Evolutionary conservation across 2,329 filamentous ascomycete genomes (phyloP).

Genomic region (Aureobasidium sp.): DNA sequence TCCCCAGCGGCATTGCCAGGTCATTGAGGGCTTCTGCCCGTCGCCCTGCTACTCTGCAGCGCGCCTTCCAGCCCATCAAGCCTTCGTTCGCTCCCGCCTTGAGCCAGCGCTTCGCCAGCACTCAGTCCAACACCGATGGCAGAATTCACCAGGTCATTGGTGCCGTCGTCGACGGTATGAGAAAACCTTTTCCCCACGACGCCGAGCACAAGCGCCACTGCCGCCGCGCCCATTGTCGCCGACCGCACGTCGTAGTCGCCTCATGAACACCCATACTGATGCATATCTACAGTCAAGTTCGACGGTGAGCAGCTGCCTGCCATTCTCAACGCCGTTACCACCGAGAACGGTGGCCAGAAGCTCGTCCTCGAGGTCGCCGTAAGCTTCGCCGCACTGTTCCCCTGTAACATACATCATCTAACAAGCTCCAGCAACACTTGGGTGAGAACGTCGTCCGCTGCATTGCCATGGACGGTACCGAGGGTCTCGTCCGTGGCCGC

Average conservation of each 20-base stretch:
- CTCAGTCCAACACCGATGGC: constrained; percentile 47
- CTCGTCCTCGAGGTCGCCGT: constrained; percentile 94
- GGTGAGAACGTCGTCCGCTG: constrained; percentile 98
- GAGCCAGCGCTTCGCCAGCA: constrained; percentile 55
- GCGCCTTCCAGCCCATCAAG: constrained; percentile 51
- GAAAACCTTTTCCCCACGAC: constrained; percentile 17
- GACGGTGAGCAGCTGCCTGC: constrained; percentile 85
- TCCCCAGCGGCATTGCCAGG: constrained; percentile 57
- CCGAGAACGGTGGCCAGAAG: constrained; percentile 86
- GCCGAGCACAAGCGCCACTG: constrained; percentile 15
- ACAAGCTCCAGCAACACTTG: constrained; percentile 76
- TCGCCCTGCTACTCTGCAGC: constrained; percentile 50
- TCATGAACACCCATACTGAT: constrained; percentile 1
- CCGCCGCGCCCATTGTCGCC: constrained; percentile 4
- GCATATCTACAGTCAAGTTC: constrained; percentile 73
- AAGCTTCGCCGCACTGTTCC: constrained; percentile 41
- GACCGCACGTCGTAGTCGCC: background rate
- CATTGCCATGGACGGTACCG: constrained; percentile 99
- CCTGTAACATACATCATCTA: constrained; percentile 23
- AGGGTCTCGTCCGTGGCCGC: constrained; percentile 95
- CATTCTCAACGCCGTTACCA: constrained; percentile 96
- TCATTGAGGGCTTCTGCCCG: constrained; percentile 55
- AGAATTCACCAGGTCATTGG: constrained; percentile 82
- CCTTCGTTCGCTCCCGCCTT: constrained; percentile 54
- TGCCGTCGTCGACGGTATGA: constrained; percentile 95